Percentiles rank a stretch among this genome's conserved stretches.
Evolutionary conservation across 1,139 yeast genomes (phyloP).

Genomic region (Pneumocystis wakefieldiae): DNA sequence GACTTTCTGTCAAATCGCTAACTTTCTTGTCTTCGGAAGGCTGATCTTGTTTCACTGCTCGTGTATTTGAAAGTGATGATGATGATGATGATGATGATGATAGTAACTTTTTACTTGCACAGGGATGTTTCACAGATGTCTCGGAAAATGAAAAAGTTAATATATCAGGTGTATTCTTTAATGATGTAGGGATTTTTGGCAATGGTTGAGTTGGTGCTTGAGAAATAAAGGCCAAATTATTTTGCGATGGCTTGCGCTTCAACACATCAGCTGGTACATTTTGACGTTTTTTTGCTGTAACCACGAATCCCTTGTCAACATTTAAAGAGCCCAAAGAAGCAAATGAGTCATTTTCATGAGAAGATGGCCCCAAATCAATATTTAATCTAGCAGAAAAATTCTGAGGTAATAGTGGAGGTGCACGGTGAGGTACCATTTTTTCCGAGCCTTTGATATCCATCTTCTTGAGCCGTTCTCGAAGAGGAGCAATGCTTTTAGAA

Average conservation of each 20-base stretch:
- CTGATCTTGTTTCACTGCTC: slow-evolving; percentile 13
- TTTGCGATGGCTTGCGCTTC: neutral
- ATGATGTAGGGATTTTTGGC: slow-evolving; percentile 11
- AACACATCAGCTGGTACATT: neutral
- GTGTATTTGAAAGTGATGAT: neutral
- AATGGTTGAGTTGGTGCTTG: neutral
- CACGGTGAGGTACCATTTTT: neutral
- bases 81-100: neutral
- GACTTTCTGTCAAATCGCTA: slow-evolving; percentile 70
- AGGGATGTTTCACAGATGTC: slow-evolving; percentile 27
- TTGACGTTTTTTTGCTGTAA: neutral
- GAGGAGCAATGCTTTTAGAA: neutral
- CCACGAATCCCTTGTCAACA: neutral
- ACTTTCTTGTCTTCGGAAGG: slow-evolving; percentile 41
- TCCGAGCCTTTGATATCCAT: neutral
- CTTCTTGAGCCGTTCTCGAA: neutral
- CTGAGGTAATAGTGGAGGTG: neutral
- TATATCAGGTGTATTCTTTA: slow-evolving; percentile 20
- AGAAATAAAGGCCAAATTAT: neutral
- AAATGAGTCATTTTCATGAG: neutral
- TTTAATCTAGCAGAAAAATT: neutral
- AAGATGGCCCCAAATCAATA: neutral
- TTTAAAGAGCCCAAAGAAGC: neutral
- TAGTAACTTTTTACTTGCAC: slow-evolving; percentile 2
- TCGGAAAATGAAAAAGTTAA: slow-evolving; percentile 23